Percentiles rank a stretch among this genome's conserved stretches.
Evolutionary conservation across 345 rosid species (phyloP).

Genomic region (Viola odorata): DNA sequence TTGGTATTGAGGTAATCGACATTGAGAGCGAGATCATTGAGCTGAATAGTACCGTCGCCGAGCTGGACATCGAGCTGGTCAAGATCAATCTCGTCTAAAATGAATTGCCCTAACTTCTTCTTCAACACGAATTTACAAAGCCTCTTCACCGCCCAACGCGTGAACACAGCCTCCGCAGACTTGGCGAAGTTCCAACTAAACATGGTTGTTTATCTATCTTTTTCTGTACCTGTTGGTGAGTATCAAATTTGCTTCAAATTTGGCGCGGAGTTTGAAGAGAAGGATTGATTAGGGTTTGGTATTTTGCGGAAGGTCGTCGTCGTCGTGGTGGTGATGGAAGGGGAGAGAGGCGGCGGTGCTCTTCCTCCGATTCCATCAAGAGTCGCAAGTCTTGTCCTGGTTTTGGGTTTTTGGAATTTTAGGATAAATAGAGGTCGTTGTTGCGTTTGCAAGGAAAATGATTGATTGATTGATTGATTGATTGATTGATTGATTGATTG

Average conservation of each 20-base stretch:
- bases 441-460: neutral
- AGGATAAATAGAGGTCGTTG: no score
- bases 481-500: no score
- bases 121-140: conserved; percentile 71
- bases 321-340: neutral
- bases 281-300: neutral
- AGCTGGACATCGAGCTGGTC: conserved; percentile 96
- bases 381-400: no score
- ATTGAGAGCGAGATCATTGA: conserved; percentile 76
- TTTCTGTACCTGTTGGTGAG: neutral
- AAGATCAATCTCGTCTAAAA: conserved; percentile 83
- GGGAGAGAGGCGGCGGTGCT: neutral
- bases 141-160: conserved; percentile 88
- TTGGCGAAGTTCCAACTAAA: conserved; percentile 56
- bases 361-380: no score
- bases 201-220: conserved; percentile 21
- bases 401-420: no score
- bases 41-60: conserved; percentile 64
- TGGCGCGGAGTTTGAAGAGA: neutral
- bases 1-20: conserved; percentile 71
- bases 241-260: no score
- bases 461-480: no score
- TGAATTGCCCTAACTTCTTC: conserved; percentile 83
- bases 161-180: conserved; percentile 69
- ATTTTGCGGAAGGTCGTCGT: no score